A percentile compares a stretch with the other conserved stretches of the same genome.
phyloP scores from a whole-genome alignment of 202 grass and related monocot species.

The Setaria viridis region DNA sequence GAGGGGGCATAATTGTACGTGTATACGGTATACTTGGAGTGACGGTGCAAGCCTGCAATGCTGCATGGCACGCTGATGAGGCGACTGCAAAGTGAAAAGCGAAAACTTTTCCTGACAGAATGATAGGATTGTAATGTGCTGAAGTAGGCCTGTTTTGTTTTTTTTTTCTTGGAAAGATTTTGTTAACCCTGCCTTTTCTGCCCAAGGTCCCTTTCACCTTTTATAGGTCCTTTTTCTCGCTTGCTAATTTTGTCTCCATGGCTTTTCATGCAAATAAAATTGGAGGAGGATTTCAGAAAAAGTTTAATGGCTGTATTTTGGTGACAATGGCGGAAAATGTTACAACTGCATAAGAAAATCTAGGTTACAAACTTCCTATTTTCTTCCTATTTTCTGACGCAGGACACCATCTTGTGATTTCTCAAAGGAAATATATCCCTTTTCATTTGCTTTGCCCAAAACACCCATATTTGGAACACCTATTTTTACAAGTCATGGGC shows the following conservation, averaged over 20 bases:
- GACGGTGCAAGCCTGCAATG: not conserved
- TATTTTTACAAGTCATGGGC: slow-evolving; percentile 3
- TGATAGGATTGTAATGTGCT: slow-evolving; percentile 27
- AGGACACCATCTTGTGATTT: slow-evolving; percentile 5
- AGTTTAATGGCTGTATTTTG: not conserved
- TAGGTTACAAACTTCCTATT: not conserved
- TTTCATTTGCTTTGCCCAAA: not conserved
- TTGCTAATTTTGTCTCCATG: not conserved
- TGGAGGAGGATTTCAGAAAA: not conserved
- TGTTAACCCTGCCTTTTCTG: slow-evolving; percentile 8
- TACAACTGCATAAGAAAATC: not conserved
- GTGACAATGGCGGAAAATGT: not conserved
- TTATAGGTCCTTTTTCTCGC: not conserved
- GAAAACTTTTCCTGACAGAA: slow-evolving; percentile 17
- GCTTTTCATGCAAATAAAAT: not conserved
- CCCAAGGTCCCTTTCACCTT: slow-evolving; percentile 17
- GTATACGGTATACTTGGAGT: not conserved
- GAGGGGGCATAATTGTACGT: not conserved
- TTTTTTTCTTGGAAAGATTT: slow-evolving; percentile 28
- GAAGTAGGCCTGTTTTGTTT: not conserved
- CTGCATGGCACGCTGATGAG: slow-evolving; percentile 8
- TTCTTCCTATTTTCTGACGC: too few relatives aligned
- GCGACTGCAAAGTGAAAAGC: slow-evolving; percentile 14
- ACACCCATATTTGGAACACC: not conserved
- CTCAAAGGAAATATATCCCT: not conserved